Base-by-base conservation (phyloP, 1,284 basidiomycete species). In the Grifola frondosa region DNA sequence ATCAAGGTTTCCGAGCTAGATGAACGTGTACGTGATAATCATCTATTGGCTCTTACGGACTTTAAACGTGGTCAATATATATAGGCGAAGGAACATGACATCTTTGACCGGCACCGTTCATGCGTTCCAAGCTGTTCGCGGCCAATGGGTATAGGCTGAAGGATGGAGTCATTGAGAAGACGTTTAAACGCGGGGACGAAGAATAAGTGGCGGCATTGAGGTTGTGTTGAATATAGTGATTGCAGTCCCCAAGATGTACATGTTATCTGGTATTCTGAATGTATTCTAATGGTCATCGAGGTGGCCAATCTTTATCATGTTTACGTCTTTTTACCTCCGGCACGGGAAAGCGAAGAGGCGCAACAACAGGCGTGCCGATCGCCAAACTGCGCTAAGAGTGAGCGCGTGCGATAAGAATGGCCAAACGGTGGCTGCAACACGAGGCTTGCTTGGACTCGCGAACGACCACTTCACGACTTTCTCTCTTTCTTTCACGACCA, bases 61-160 rank as follows among this genome's bases (percentile, higher is more conserved):
- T 10, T 32, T 23, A 26, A 23, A 32, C 5, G 6, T 16, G 29
- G 3, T 34, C 21, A 16, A 35, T 16, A 11, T 16, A 3, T 43
- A 19, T 50, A 93, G 89, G 91, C 91, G 7, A 95, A 93, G 63
- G 94, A 96, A 46, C 83, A 97, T 50, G 95, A 98, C 50, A 94
- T 98, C 43, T 97, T 86, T 60, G 95, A 98, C 60, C 89, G 15
- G 69, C 78, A 15, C 83, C 91, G 2, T 99, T 97, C 81, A 66
- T 97, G 50, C 78, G 74, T 23, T 92, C 88, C 3, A 86, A 84
- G 54, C 65, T 99, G 33, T 99, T 99, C 63, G 60, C 70, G n/a
- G 74, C 88, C 16, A 99, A 99, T 59, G 95, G 95, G 3, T 99
- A 98, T 69, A 83, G 77, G 54, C 59, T 84, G 32, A 73, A 74